Base-by-base conservation (phyloP, 1,284 basidiomycete genomes). In the Austroboletus novae-zelandiae region DNA sequence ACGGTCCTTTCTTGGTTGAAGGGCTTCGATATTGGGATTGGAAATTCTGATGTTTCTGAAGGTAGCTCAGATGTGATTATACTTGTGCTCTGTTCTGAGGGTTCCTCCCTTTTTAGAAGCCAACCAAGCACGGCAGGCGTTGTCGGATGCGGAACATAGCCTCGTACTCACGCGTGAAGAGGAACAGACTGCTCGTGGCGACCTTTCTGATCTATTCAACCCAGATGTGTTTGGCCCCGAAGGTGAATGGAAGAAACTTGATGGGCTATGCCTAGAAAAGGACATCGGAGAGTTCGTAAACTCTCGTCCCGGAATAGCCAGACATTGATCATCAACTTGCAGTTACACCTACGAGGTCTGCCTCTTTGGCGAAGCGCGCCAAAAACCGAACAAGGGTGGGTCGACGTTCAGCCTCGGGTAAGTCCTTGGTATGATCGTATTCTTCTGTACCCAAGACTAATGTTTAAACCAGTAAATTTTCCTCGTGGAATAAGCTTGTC, bases 331-430 rank as follows among this genome's bases (percentile, higher is more conserved):
- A 23, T 25, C 13, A 1, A 20, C 29, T 32, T 43, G 1, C 54
- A 94, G 92, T 56, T 99, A 98, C 71, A 93, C 87, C 1, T 99
- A 99, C 69, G 92, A 96, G 67, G 78, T 98, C n/a, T 99, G 96
- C 74, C 81, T 98, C 62, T 98, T 98, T 58, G 83, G 86, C 13
- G 83, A 88, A 57, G 91, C 89, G 1, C 89, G 78, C 47, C 96
- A 99, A 71, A 97, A 91, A 69, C 87, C 91, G 17, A 90, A 89
- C 66, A 83, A 86, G 54, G 91, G 93, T 47, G 86, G 89, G 18
- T 77, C 77, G 6, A 82, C 79, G 0, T 90, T 92, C 72, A 88
- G 83, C 58, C 83, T 98, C 25, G 96, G 96, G 93, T 94, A 55
- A 59, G 84, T 73, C 13, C 27, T 34, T 39, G 23, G 17, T 23